These are phyloP conservation scores for Medicago arabica DNA, from an alignment of 306 rosid genomes.

Conservation along the genomic window DNA sequence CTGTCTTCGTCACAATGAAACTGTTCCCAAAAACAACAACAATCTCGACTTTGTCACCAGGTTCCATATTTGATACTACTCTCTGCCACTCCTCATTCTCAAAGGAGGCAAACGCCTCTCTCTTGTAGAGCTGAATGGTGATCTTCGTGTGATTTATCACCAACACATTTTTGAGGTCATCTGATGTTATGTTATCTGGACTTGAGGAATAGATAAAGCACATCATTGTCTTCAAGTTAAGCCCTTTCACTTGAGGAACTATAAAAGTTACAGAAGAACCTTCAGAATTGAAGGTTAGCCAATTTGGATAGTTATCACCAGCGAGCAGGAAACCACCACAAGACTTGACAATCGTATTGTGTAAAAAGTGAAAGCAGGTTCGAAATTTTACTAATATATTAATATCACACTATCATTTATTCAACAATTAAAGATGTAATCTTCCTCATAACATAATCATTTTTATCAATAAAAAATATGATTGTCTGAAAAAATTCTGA, in stretches of 20 bases:
- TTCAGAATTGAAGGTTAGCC: constrained; percentile 25
- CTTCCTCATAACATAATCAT: no score
- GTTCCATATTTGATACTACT: constrained; percentile 15
- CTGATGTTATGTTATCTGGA: background rate
- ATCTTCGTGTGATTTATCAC: constrained; percentile 31
- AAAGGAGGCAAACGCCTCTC: constrained; percentile 7
- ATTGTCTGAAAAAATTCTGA: no score
- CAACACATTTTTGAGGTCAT: constrained; percentile 24
- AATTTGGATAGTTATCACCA: constrained; percentile 24
- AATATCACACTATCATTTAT: background rate
- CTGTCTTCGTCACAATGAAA: constrained; percentile 18
- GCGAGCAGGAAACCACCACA: constrained; percentile 1
- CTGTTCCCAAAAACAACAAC: constrained; percentile 1
- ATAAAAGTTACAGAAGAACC: constrained; percentile 31
- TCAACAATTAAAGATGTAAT: background rate
- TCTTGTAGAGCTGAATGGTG: constrained; percentile 30
- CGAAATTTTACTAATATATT: background rate
- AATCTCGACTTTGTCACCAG: constrained; percentile 30
- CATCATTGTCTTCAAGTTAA: constrained; percentile 31
- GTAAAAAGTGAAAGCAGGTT: constrained; percentile 1
- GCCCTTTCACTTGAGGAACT: constrained; percentile 31
- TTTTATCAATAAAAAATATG: background rate
- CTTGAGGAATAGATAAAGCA: constrained; percentile 24
- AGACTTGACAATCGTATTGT: background rate
- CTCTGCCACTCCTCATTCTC: constrained; percentile 35